phyloP scores from a whole-genome alignment of 306 rosid genomes.

The Myrica gale region DNA sequence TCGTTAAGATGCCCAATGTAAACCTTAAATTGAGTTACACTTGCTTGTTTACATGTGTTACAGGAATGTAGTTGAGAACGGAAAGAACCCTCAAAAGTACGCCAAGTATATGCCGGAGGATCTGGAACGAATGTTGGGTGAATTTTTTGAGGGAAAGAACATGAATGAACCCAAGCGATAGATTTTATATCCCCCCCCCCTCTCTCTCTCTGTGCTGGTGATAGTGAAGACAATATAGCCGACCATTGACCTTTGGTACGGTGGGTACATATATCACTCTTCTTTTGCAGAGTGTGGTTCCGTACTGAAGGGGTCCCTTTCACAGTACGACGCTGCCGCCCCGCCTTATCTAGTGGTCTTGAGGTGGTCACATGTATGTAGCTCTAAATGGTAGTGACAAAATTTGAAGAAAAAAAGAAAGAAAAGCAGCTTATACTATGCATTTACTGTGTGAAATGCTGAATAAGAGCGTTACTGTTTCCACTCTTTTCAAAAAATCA shows the following conservation, averaged over 20 bases:
- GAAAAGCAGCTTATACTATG: not conserved
- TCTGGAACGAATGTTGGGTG: conserved; percentile 90
- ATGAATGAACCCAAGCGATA: conserved; percentile 64
- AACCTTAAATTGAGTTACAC: not conserved
- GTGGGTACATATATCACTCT: not conserved
- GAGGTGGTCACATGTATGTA: not conserved
- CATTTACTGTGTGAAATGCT: not conserved
- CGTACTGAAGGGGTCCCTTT: not conserved
- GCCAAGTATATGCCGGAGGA: conserved; percentile 77
- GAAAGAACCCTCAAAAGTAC: conserved; percentile 85
- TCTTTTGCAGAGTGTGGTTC: not conserved
- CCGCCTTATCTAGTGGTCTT: not conserved
- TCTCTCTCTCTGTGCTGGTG: not conserved
- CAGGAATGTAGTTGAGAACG: conserved; percentile 85
- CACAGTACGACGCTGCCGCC: not conserved
- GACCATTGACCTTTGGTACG: not conserved
- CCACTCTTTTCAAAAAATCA: not conserved
- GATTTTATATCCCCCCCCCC: no score
- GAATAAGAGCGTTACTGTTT: not conserved
- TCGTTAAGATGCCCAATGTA: conserved; percentile 8
- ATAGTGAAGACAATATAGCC: not conserved
- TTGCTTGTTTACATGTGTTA: conserved; percentile 18
- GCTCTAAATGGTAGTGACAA: not conserved
- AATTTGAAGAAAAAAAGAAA: not conserved
- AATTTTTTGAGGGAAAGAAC: conserved; percentile 90